phyloP scores from a whole-genome alignment of 2,329 filamentous ascomycete species.

The Fonsecaea nubica region DNA sequence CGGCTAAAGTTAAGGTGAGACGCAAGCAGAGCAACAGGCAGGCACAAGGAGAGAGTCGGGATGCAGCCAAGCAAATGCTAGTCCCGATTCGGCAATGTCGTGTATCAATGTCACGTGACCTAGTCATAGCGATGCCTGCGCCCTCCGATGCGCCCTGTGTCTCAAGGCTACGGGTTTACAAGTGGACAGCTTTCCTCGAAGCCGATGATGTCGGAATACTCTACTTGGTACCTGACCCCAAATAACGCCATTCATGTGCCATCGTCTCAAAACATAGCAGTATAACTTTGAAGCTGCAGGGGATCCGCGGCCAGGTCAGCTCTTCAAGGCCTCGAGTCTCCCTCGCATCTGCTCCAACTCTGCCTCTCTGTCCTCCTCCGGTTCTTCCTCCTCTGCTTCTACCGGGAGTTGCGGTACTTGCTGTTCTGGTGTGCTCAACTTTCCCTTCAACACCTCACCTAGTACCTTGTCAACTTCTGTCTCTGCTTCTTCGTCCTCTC shows the following conservation, averaged over 20 bases:
- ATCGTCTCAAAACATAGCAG: neutral
- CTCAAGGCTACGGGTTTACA: no score
- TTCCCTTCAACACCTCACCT: slow-evolving; percentile 86
- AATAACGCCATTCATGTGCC: slow-evolving; percentile 23
- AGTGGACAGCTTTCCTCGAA: no score
- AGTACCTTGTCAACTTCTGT: slow-evolving; percentile 92
- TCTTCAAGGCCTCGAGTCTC: slow-evolving; percentile 86
- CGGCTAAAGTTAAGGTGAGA: neutral
- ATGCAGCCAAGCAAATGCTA: slow-evolving; percentile 10
- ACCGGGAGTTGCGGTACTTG: slow-evolving; percentile 46
- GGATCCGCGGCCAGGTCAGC: slow-evolving; percentile 56
- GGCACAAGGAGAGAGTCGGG: neutral
- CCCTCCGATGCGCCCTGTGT: no score
- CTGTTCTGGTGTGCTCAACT: slow-evolving; percentile 41
- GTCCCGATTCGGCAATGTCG: neutral
- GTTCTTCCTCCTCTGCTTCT: slow-evolving; percentile 71
- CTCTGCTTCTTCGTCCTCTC: slow-evolving; percentile 76
- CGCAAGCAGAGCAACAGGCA: neutral
- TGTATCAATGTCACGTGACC: neutral
- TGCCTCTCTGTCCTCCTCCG: slow-evolving; percentile 74
- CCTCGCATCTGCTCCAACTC: slow-evolving; percentile 95
- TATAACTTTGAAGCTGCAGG: neutral
- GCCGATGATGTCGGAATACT: neutral
- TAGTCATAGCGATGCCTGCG: neutral
- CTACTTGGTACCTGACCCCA: neutral